These are phyloP conservation scores for Rhytidhysteron rufulum DNA, from an alignment of 2,329 filamentous ascomycete genomes.

Conservation along the genomic window DNA sequence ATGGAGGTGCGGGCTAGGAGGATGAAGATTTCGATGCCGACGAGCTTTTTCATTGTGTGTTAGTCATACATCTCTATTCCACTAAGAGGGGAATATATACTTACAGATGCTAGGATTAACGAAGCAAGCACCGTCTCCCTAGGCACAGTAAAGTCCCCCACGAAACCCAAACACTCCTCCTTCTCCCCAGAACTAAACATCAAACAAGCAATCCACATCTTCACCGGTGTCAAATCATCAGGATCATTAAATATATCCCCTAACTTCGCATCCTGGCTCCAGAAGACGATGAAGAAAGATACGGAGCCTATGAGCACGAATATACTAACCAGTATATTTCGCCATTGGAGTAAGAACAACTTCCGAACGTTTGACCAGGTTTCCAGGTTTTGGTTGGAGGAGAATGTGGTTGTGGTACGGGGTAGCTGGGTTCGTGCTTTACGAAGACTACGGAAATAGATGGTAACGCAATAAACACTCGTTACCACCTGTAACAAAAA, in stretches of 20 bases:
- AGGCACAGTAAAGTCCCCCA: conserved; percentile 17
- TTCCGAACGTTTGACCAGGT: conserved; percentile 21
- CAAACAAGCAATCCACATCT: conserved; percentile 23
- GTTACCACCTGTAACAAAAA: conserved; percentile 29
- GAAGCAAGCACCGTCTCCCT: conserved; percentile 14
- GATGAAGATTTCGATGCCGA: conserved; percentile 34
- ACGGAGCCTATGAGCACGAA: conserved; percentile 21
- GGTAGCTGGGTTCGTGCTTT: conserved; percentile 5
- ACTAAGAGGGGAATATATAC: conserved; percentile 5
- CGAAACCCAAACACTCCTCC: conserved; percentile 21
- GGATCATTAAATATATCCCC: conserved; percentile 18
- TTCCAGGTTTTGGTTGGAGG: conserved; percentile 7
- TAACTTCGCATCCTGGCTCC: conserved; percentile 21
- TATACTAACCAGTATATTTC: conserved; percentile 23
- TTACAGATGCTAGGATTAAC: conserved; percentile 24
- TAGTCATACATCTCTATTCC: neutral
- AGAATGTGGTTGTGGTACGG: conserved; percentile 3
- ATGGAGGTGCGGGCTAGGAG: conserved; percentile 23
- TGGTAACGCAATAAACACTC: conserved; percentile 29
- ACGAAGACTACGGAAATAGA: conserved; percentile 26
- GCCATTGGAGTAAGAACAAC: conserved; percentile 25
- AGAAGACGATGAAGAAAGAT: conserved; percentile 26
- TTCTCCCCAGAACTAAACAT: conserved; percentile 17
- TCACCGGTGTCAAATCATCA: conserved; percentile 14
- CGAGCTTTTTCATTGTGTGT: conserved; percentile 23